phyloP scores from a whole-genome alignment of 495 filamentous ascomycete species.

The Penicillium cataractarum region DNA sequence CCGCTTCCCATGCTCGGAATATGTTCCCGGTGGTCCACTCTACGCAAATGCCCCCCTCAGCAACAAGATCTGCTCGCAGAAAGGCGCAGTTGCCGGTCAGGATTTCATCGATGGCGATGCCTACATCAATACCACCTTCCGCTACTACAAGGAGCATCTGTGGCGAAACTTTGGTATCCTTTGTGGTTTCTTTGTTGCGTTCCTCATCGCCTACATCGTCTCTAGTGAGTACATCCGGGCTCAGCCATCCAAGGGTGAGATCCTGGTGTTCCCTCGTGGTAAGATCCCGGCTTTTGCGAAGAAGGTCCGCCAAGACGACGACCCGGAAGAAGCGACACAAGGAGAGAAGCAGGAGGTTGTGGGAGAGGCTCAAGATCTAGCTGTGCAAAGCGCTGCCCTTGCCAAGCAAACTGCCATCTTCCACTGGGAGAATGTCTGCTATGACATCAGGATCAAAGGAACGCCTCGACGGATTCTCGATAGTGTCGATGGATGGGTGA shows the following conservation, averaged over 20 bases:
- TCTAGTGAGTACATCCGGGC: constrained; percentile 14
- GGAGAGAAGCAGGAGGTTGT: constrained; percentile 33
- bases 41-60: constrained; percentile 3
- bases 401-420: constrained; percentile 5
- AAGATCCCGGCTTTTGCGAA: constrained; percentile 25
- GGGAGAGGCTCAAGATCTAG: neutral
- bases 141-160: constrained; percentile 10
- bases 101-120: constrained; percentile 15
- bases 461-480: neutral
- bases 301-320: constrained; percentile 52
- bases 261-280: constrained; percentile 44
- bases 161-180: constrained; percentile 27
- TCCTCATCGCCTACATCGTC: constrained; percentile 15
- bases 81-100: constrained; percentile 13
- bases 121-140: constrained; percentile 17
- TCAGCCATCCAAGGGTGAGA: constrained; percentile 40
- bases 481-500: constrained; percentile 57
- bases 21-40: neutral
- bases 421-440: constrained; percentile 7
- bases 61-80: constrained; percentile 9
- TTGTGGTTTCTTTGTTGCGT: constrained; percentile 9
- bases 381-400: constrained; percentile 34
- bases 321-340: constrained; percentile 41
- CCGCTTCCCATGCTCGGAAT: constrained; percentile 1
- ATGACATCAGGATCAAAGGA: neutral